Evolutionary conservation across 2,329 filamentous ascomycete genomes (phyloP), one percentile per base, ranked within the genome.

Genomic region (Tolypocladium nubicola): DNA sequence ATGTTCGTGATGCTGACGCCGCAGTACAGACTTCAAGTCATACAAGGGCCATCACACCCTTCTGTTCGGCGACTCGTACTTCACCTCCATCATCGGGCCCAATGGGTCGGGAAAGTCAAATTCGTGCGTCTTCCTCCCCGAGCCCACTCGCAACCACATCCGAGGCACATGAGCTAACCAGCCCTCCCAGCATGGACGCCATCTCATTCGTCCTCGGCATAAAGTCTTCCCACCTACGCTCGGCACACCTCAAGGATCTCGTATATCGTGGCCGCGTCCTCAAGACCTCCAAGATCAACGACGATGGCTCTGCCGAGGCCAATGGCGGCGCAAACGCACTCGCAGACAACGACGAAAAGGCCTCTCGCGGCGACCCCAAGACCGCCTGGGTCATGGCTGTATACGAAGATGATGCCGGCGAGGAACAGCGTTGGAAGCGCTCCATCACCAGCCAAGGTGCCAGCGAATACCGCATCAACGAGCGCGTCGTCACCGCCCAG

Each of bases 91-190:
- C 69, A 97, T 99, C 69, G 94, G 95, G 7, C 94, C 94, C 71
- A 99, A 99, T 92, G 94, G 94, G 78, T 97, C 94, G 40, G 94
- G 94, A 63, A 99, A 99, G 75, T 99, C 94, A 23, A 99, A 99
- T 73, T 96, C 92, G 89, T 93, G 75, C 70, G 86, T 78, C 47
- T 62, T 23, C 39, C 52, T 23, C 19, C 35, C 54, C 39, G 53
- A 53, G 33, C 30, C 21, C 16, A 19, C 45, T 16, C 10, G 11
- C 23, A 33, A 11, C 30, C 26, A 30, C 6, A 26, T 52, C 26
- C 5, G 11, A 47, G 10, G 30, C 55, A 38, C 35, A 23, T 43
- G 53, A 33, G 37, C 57, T 62, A 52, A 62, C 13, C 19, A 50
- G 38, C 33, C 57, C 53, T 23, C 63, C 26, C 67, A 95, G 90